Evolutionary conservation across 257 asterid species (phyloP), one percentile per base, ranked within the genome.

Genomic region (Nicotiana attenuata): DNA sequence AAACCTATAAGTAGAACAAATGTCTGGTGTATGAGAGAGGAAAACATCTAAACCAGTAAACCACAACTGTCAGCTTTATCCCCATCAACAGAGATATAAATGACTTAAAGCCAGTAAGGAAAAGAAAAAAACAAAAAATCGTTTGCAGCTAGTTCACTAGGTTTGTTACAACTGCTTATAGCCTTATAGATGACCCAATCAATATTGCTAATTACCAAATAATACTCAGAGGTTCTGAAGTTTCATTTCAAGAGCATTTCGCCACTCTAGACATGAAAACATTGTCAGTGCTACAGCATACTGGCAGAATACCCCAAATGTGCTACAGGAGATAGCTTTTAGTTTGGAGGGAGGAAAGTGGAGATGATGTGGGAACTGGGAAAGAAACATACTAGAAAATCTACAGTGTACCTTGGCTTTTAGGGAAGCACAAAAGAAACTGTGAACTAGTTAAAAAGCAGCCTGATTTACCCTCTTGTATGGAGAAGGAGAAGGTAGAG

Each of bases 1-100:
- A 96, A 87, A 47, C 89, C 99, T 94, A 83, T 78, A 86, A 67
- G 78, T 84, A 56, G 45, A 65, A 78, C 67, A 35, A 24, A 7
- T 0, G 79, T 22, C 79, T 50, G 15, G 61, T 24, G 79, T 24
- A 47, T 73, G 61, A 73, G 24, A 47, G 47, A 47, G 61, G 50
- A 73, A 47, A 7, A 41, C 60, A 73, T 73, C 41, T 47, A 63
- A 80, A 26, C 76, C 77, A 41, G 56, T 45, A 64, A 64, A 47
- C 41, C 63, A 50, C 45, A 63, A 33, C 13, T 3, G n/a, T 24
- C 47, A 16, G 41, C 55, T 15, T 31, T 80, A 64, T 52, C 29
- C 82, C 65, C 16, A 60, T 78, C 53, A 78, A 35, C 24, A 73
- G 14, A 73, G 61, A 47, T 15, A 22, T 47, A 73, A 71, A 47